These are phyloP conservation scores for Heliosperma pusillum DNA, from an alignment of 148 eudicot genomes.

Conservation along the genomic window DNA sequence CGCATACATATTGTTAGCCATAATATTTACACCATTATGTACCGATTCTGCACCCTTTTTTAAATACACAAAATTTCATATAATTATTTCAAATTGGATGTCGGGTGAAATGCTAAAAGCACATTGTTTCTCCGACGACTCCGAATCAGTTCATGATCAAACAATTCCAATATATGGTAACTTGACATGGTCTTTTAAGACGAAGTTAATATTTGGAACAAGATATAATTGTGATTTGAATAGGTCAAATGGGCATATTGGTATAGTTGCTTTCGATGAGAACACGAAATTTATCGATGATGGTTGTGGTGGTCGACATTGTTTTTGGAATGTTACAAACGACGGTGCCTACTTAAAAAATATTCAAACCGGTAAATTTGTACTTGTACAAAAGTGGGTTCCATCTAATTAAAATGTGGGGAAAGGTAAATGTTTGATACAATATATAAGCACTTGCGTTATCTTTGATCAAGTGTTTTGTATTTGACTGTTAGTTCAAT, in stretches of 20 bases:
- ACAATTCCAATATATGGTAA: background rate
- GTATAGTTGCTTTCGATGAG: background rate
- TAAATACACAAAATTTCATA: background rate
- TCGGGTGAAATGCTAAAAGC: background rate
- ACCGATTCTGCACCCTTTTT: background rate
- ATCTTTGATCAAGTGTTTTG: background rate
- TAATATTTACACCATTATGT: background rate
- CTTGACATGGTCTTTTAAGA: background rate
- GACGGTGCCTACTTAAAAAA: background rate
- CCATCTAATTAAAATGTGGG: too few relatives aligned
- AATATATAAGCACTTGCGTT: background rate
- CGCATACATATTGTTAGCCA: background rate
- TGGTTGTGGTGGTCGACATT: constrained; percentile 7
- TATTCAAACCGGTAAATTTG: background rate
- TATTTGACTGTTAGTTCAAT: background rate
- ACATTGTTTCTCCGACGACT: background rate
- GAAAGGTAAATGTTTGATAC: too few relatives aligned
- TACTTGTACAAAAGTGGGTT: background rate
- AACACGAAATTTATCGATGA: background rate
- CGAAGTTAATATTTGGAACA: background rate
- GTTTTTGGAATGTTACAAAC: background rate
- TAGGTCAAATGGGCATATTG: background rate
- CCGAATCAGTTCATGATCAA: background rate
- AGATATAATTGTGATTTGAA: background rate
- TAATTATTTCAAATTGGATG: background rate